phyloP scores from a whole-genome alignment of 345 rosid genomes.

The Aegle marmelos region DNA sequence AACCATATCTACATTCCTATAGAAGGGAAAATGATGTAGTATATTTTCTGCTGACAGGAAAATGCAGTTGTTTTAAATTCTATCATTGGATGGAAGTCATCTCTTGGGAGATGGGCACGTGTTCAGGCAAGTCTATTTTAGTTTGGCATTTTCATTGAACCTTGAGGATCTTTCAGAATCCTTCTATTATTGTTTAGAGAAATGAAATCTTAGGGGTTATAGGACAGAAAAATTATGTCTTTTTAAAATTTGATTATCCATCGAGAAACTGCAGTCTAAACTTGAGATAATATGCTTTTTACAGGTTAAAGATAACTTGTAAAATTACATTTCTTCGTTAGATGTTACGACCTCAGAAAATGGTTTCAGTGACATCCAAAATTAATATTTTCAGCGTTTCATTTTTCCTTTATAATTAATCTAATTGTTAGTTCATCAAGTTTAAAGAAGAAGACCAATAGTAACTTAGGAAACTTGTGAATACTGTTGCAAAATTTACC shows the following conservation, averaged over 20 bases:
- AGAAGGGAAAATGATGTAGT: background rate
- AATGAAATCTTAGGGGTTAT: background rate
- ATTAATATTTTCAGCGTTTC: background rate
- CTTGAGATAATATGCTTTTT: background rate
- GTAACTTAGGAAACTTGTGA: background rate
- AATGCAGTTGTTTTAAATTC: conserved; percentile 73
- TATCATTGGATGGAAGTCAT: conserved; percentile 82
- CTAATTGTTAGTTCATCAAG: background rate
- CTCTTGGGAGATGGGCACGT: conserved; percentile 77
- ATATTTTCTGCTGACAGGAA: conserved; percentile 44
- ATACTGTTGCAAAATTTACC: background rate
- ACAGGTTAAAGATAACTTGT: too few relatives aligned
- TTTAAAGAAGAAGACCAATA: background rate
- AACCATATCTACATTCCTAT: background rate
- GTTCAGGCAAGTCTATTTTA: conserved; percentile 55
- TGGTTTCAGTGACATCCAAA: background rate
- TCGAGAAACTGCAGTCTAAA: background rate
- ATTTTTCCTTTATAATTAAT: background rate
- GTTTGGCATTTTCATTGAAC: background rate
- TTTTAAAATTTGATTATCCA: too few relatives aligned
- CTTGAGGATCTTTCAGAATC: background rate
- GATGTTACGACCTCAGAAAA: background rate
- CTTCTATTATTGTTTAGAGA: background rate
- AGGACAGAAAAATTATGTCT: background rate
- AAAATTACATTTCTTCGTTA: background rate